Evolutionary conservation across 2,329 filamentous ascomycete species (phyloP), one percentile per base, ranked within the genome.

Genomic region (Zymoseptoria passerinii): DNA sequence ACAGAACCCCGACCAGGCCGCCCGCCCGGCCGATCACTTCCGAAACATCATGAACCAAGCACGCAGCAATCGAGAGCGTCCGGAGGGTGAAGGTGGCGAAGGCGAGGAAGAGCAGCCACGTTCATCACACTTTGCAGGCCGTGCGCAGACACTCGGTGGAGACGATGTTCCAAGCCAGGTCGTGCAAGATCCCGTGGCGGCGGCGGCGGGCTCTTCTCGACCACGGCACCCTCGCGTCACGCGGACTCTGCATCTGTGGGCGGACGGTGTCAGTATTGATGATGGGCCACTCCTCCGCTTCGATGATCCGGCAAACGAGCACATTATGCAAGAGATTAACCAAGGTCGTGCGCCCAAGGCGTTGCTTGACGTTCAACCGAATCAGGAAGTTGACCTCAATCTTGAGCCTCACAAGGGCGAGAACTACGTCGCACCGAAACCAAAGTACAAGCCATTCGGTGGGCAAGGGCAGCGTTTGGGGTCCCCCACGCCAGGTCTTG

Each of bases 251-350:
- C 89, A 92, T 68, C 80, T 94, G 50, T 95, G 90, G 90, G 81
- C 82, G 49, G 86, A 95, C 69, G 90, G 90, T 13, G 92, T 94
- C 75, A 92, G 88, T 63, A 85, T 95, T 61, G 89, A 92, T 60
- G 88, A 94, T 67, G 90, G 90, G 28, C 82, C 85, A 52, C 82
- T 94, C 44, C 85, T 83, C 70, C 84, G 88, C 57, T 92, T 89
- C 69, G 87, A 92, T 67, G 89, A 94, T 71, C 88, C 89, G 0
- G 81, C 80, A 28, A 91, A 92, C 70, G 83, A 85, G 28, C 79
- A 80, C 53, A 87, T 88, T 55, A 78, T 94, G 50, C 79, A 84
- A 58, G 86, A 91, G 80, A 94, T 94, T 67, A 84, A 89, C 60
- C 80, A 83, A 19, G 89, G 89, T 8, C 84, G 88, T 18, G 89